Base-by-base conservation (phyloP, 257 asterid genomes). In the Solanum bulbocastanum region DNA sequence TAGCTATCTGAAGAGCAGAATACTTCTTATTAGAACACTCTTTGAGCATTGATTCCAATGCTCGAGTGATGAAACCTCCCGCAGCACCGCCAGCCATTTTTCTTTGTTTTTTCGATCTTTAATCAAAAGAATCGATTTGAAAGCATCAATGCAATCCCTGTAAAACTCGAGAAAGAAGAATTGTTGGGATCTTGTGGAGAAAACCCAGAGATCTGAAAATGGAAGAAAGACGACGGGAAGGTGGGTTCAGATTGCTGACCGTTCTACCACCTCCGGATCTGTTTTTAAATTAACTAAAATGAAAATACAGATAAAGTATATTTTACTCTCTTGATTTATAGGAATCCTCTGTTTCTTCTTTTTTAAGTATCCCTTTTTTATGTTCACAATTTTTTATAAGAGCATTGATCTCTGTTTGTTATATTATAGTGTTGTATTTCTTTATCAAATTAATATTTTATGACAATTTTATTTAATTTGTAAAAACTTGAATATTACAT, bases 1-100 rank as follows among this genome's bases (percentile, higher is more conserved):
- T 91, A 83, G 98, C 96, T 37, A 94, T 75, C 88, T 95, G 98
- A 16, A 97, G 93, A 83, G 94, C 89, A 65, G 89, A 56, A 89
- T 89, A 94, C 89, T 94, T 96, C 92, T 89, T 96, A 87, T 88
- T 90, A 83, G 98, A 91, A 89, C 96, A 93, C 92, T 97, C 99
- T 88, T 96, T 97, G 92, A 96, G 96, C 98, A 97, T 96, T 82
- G 98, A 93, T 90, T 97, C 98, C 85, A 96, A 96, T 83, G 99
- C 99, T 89, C 99, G 94, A 71, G 98, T 92, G 75, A 97, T 93
- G 87, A 97, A 97, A 56, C 99, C 99, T 52, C 99, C 99, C 12
- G 99, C 99, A 89, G 99, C 99, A 35, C 95, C 97, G 65, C 98
- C 96, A 92, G 96, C 95, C 96, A 94, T 94, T 30, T 85, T 90